phyloP scores from a whole-genome alignment of 73 alveolate species.

The Vitrella brassicaformis region DNA sequence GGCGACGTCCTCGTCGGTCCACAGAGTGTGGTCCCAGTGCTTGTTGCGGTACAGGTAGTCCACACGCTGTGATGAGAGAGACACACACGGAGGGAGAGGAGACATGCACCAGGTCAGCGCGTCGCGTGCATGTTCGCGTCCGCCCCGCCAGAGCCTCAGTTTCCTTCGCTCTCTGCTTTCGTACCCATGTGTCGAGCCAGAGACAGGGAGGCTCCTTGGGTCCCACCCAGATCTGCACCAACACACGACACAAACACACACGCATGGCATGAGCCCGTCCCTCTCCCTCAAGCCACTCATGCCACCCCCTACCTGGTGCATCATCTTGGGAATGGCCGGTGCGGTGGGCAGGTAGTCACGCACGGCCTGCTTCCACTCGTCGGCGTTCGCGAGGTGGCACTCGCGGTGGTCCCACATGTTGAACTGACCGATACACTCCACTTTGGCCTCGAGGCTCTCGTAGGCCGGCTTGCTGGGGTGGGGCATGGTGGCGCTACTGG shows the following conservation, averaged over 20 bases:
- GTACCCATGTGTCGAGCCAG: neutral
- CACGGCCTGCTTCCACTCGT: conserved; percentile 13
- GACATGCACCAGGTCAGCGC: neutral
- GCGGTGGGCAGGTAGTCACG: neutral
- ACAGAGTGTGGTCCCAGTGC: conserved; percentile 18
- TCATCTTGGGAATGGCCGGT: conserved; percentile 18
- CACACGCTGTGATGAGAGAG: conserved; percentile 7
- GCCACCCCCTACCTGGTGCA: no score
- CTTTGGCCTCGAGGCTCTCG: no score
- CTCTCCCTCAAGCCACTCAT: no score
- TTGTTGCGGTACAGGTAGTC: conserved; percentile 11
- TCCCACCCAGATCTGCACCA: conserved; percentile 36
- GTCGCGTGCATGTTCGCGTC: neutral
- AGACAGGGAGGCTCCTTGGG: conserved; percentile 30
- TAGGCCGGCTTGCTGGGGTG: no score
- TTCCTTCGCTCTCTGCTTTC: no score
- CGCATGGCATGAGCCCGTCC: no score
- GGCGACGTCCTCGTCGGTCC: conserved; percentile 19
- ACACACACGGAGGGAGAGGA: neutral
- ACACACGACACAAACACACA: no score
- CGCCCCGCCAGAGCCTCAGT: no score
- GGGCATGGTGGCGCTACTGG: no score
- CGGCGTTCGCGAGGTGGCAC: conserved; percentile 20
- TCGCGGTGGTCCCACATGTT: conserved; percentile 26
- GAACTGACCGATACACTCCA: conserved; percentile 17